Conservation (phyloP, 129 eudicot species). For the Glebionis coronaria region DNA sequence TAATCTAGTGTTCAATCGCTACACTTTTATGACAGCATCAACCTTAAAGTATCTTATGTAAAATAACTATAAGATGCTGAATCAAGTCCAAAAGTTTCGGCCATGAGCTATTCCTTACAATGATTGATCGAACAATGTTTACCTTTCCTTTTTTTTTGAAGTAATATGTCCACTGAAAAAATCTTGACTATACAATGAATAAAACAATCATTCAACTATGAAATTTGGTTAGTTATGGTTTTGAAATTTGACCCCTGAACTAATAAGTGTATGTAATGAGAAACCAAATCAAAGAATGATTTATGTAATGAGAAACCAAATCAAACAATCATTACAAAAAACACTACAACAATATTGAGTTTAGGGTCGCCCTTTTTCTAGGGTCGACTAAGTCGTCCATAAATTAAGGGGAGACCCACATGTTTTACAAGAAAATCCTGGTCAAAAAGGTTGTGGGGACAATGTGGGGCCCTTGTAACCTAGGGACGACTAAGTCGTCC, state of each 20-base stretch:
- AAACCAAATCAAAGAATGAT: conserved; percentile 18
- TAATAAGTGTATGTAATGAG: neutral
- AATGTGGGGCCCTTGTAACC: too few species aligned
- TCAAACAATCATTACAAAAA: too few species aligned
- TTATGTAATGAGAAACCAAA: too few species aligned
- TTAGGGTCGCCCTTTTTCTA: too few species aligned
- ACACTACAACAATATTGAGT: too few species aligned
- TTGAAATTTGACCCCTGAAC: neutral
- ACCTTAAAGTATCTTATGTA: conserved; percentile 11
- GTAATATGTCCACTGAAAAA: conserved; percentile 3
- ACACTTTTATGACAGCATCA: conserved; percentile 4
- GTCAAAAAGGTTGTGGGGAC: too few species aligned
- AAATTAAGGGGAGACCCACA: too few species aligned
- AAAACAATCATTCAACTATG: neutral
- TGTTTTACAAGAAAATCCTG: too few species aligned
- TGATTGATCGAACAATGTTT: neutral
- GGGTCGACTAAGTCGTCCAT: too few species aligned
- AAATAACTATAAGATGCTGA: neutral
- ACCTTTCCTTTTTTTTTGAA: neutral
- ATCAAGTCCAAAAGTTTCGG: neutral
- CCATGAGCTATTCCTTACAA: conserved; percentile 9
- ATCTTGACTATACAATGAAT: neutral
- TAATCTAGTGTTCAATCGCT: conserved; percentile 15
- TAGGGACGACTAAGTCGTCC: too few species aligned
- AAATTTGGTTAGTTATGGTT: neutral